phyloP scores from a whole-genome alignment of 805 yeast genomes.

The Zygosaccharomyces lentus region DNA sequence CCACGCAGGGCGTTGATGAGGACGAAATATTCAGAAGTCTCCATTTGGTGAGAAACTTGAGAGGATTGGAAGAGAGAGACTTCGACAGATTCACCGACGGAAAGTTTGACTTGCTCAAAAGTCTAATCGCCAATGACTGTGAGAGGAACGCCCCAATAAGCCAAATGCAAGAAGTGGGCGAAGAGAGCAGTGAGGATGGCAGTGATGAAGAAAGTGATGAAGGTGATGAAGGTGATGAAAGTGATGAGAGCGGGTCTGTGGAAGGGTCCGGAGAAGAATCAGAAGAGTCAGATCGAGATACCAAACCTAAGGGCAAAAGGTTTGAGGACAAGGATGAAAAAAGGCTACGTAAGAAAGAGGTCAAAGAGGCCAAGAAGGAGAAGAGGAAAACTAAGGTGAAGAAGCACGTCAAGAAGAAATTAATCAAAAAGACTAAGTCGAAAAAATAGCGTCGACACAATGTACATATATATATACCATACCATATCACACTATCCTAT shows the following conservation, averaged over 20 bases:
- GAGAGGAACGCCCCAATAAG: constrained; percentile 23
- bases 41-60: constrained; percentile 71
- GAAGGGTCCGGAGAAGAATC: constrained; percentile 32
- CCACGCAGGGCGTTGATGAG: constrained; percentile 54
- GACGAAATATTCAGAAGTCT: constrained; percentile 85
- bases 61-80: constrained; percentile 87
- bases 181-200: constrained; percentile 23
- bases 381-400: constrained; percentile 79
- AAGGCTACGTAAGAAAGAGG: constrained; percentile 66
- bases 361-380: constrained; percentile 74
- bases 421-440: constrained; percentile 53
- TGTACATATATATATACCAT: background rate
- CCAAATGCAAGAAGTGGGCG: constrained; percentile 14
- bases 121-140: constrained; percentile 47
- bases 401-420: constrained; percentile 74
- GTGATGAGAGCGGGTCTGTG: constrained; percentile 29
- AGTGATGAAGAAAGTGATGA: constrained; percentile 32
- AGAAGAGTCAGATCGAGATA: constrained; percentile 34
- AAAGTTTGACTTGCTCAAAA: constrained; percentile 70
- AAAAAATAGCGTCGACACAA: constrained; percentile 26
- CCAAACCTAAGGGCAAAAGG: constrained; percentile 62
- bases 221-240: constrained; percentile 26
- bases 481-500: background rate
- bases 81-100: constrained; percentile 75
- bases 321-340: constrained; percentile 74